These are phyloP conservation scores for Russula ochroleuca DNA, from an alignment of 768 basidiomycete species.

Conservation along the genomic window DNA sequence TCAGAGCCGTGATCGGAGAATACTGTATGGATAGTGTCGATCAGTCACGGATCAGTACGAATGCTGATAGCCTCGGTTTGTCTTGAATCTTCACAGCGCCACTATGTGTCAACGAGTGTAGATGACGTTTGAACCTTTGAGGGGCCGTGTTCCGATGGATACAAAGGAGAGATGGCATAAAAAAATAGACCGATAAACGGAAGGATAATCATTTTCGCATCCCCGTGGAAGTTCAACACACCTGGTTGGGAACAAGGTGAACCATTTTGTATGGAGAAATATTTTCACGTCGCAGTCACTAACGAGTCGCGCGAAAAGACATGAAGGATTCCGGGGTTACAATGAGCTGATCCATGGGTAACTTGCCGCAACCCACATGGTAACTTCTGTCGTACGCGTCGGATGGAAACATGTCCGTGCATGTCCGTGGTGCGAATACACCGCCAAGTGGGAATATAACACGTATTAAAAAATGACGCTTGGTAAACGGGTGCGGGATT, in stretches of 20 bases:
- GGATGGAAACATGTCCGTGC: not conserved
- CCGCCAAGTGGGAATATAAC: not conserved
- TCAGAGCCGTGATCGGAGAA: conserved; percentile 4
- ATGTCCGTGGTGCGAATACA: not conserved
- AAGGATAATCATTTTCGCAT: not conserved
- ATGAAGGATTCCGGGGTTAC: not conserved
- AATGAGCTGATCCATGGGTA: not conserved
- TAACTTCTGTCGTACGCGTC: not conserved
- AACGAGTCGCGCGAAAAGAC: not conserved
- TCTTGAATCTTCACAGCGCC: not conserved
- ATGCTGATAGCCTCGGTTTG: not conserved
- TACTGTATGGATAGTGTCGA: not conserved
- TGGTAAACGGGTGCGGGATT: not conserved
- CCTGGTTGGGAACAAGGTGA: not conserved
- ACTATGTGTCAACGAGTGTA: not conserved
- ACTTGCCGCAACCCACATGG: not conserved
- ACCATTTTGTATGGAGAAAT: not conserved
- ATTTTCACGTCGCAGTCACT: not conserved
- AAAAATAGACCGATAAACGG: not conserved
- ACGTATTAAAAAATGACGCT: not conserved
- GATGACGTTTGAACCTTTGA: not conserved
- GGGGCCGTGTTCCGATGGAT: not conserved
- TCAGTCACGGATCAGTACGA: not conserved
- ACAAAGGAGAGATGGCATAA: not conserved
- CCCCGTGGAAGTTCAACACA: not conserved